A percentile compares a stretch with the other conserved stretches of the same genome.
phyloP scores from a whole-genome alignment of 148 eudicot genomes.

The Camellia lanceoleosa region DNA sequence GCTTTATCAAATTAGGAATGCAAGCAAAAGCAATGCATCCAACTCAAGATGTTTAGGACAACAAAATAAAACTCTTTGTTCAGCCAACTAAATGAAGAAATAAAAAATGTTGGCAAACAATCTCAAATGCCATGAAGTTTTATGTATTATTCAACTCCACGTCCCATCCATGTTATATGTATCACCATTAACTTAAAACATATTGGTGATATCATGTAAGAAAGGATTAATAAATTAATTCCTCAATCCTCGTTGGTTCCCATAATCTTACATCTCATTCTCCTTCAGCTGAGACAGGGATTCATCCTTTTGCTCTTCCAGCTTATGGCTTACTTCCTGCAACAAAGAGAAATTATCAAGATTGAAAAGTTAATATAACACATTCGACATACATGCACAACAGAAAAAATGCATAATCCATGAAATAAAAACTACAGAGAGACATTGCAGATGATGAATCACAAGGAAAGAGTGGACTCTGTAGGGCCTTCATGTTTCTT shows the following conservation, averaged over 20 bases:
- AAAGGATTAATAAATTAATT: background rate
- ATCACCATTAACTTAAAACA: background rate
- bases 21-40: background rate
- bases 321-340: conserved; percentile 87
- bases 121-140: background rate
- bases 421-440: background rate
- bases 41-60: background rate
- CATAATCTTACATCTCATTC: conserved; percentile 78
- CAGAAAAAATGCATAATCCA: background rate
- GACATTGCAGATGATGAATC: background rate
- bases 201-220: background rate
- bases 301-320: conserved; percentile 91
- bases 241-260: conserved; percentile 13
- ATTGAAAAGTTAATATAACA: background rate
- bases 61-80: background rate
- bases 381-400: background rate
- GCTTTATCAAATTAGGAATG: background rate
- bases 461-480: background rate
- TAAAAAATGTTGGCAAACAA: background rate
- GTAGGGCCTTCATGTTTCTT: background rate
- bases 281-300: conserved; percentile 82
- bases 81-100: background rate
- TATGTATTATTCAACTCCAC: background rate
- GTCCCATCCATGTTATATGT: background rate
- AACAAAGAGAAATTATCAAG: conserved; percentile 3